These are phyloP conservation scores for Hortaea sp. DNA, from an alignment of 2,329 filamentous ascomycete genomes.

Conservation along the genomic window DNA sequence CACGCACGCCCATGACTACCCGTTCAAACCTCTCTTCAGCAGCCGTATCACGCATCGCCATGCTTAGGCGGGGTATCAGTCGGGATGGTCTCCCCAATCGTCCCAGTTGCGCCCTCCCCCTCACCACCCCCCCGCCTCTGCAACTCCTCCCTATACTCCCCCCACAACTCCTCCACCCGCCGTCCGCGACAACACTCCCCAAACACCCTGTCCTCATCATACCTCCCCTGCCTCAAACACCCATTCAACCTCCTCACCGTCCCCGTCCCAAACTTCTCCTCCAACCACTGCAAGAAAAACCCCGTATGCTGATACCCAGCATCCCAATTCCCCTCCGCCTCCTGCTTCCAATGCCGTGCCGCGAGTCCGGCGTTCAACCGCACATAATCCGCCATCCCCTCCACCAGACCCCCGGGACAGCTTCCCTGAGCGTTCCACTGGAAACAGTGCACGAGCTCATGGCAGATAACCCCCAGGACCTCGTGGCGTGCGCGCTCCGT, in stretches of 20 bases:
- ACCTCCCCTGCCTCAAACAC: constrained; percentile 50
- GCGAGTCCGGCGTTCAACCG: constrained; percentile 61
- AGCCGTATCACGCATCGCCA: too few relatives aligned
- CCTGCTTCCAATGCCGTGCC: constrained; percentile 72
- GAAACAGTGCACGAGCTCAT: constrained; percentile 93
- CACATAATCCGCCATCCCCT: constrained; percentile 91
- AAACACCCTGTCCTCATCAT: constrained; percentile 46
- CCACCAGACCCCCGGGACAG: constrained; percentile 62
- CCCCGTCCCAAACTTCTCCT: constrained; percentile 48
- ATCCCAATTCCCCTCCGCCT: constrained; percentile 61
- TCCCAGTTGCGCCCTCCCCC: constrained; percentile 1
- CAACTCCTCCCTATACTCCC: constrained; percentile 53
- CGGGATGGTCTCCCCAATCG: constrained; percentile 3
- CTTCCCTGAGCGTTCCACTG: constrained; percentile 59
- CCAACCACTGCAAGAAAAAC: constrained; percentile 82
- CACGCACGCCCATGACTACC: too few relatives aligned
- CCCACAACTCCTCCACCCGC: constrained; percentile 61
- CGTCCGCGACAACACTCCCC: constrained; percentile 35
- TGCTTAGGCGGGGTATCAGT: constrained; percentile 7
- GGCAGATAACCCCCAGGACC: constrained; percentile 72
- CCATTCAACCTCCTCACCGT: constrained; percentile 53
- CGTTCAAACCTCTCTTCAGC: too few relatives aligned
- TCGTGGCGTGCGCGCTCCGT: constrained; percentile 42
- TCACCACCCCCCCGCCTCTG: constrained; percentile 19
- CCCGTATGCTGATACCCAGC: constrained; percentile 82